These are phyloP conservation scores for Boletus tomentosulus DNA, from an alignment of 768 basidiomycete genomes.

Conservation along the genomic window DNA sequence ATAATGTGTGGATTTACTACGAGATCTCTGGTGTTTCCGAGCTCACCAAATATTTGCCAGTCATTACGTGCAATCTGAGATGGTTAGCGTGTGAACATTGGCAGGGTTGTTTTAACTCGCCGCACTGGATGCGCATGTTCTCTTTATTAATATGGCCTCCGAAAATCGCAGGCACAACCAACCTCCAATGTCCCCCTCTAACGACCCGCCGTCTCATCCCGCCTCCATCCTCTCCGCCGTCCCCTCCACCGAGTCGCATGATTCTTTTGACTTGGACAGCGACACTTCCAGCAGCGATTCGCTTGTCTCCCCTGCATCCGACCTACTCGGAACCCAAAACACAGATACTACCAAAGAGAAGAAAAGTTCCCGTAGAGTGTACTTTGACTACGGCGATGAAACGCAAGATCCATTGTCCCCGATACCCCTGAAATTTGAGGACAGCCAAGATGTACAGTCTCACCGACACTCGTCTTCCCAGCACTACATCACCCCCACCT, in stretches of 20 bases:
- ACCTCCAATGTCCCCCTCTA: not conserved
- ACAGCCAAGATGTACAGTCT: not conserved
- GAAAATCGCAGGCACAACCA: not conserved
- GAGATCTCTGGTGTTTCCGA: not conserved
- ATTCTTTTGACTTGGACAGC: constrained; percentile 9
- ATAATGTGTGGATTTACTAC: no score
- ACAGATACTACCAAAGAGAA: constrained; percentile 11
- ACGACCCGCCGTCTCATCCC: not conserved
- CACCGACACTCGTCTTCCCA: not conserved
- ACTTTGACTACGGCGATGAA: constrained; percentile 22
- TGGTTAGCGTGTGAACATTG: no score
- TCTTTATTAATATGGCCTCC: not conserved
- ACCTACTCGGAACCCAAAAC: not conserved
- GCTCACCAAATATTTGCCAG: no score
- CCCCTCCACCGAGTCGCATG: not conserved
- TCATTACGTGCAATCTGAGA: no score
- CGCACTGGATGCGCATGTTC: not conserved
- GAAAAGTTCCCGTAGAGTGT: constrained; percentile 14
- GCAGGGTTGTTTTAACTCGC: not conserved
- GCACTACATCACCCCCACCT: constrained; percentile 2
- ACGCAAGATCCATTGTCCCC: not conserved
- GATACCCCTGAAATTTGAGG: constrained; percentile 5
- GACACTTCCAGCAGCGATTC: constrained; percentile 10
- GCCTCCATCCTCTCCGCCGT: no score
- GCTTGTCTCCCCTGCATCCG: not conserved